These are phyloP conservation scores for Trichoderma erinaceum DNA, from an alignment of 495 filamentous ascomycete genomes.

Conservation along the genomic window DNA sequence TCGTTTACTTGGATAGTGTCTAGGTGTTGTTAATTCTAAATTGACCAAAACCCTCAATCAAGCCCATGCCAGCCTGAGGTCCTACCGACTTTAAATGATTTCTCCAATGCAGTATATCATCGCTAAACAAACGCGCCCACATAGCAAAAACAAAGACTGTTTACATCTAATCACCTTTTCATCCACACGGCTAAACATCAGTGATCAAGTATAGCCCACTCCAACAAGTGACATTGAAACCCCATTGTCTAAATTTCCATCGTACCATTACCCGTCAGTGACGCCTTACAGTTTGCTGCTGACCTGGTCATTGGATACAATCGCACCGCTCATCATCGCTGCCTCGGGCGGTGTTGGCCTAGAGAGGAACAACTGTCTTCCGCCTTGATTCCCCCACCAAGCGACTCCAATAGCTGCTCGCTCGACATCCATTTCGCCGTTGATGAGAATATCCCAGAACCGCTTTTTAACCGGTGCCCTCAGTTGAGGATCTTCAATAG, in stretches of 20 bases:
- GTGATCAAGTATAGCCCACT: neutral
- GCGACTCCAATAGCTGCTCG: constrained; percentile 70
- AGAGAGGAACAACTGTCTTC: constrained; percentile 33
- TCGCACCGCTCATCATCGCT: constrained; percentile 43
- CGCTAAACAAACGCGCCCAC: neutral
- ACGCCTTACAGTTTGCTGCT: constrained; percentile 20
- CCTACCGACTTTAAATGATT: neutral
- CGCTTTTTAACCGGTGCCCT: constrained; percentile 60
- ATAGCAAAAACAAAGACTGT: neutral
- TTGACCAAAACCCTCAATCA: neutral
- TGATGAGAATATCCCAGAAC: constrained; percentile 78
- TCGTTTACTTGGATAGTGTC: neutral
- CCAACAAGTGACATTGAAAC: neutral
- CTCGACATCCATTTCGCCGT: constrained; percentile 90
- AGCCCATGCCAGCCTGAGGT: neutral
- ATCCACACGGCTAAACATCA: neutral
- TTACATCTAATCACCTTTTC: neutral
- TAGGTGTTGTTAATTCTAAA: neutral
- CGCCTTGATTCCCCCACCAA: constrained; percentile 67
- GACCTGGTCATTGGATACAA: constrained; percentile 22
- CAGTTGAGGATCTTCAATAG: constrained; percentile 54
- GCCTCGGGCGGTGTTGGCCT: constrained; percentile 18
- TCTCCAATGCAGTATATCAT: neutral
- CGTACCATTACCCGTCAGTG: neutral
- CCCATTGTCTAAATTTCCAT: neutral